phyloP scores from a whole-genome alignment of 768 basidiomycete genomes.

The Nidula microcarpa region DNA sequence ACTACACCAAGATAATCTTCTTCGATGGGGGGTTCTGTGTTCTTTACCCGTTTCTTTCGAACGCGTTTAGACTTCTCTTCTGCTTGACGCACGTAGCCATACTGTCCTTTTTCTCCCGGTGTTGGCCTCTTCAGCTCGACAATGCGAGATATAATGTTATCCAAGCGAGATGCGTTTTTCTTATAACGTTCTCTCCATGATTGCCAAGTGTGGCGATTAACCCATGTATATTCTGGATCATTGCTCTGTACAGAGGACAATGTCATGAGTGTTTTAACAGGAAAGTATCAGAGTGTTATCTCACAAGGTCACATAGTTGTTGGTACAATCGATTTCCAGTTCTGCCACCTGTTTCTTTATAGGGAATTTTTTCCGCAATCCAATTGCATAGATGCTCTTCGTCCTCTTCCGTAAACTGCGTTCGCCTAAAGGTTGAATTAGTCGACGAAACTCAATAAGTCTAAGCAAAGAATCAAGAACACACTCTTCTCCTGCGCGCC shows the following conservation, averaged over 20 bases:
- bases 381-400: conserved; percentile 72
- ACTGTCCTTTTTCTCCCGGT: conserved; percentile 77
- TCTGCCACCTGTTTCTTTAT: conserved; percentile 77
- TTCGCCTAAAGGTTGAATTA: conserved; percentile 45
- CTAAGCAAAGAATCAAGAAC: conserved; percentile 16
- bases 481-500: conserved; percentile 79
- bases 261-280: neutral
- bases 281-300: conserved; percentile 4
- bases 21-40: conserved; percentile 8
- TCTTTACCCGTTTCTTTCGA: conserved; percentile 43
- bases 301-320: conserved; percentile 72
- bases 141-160: conserved; percentile 57
- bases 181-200: conserved; percentile 90
- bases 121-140: conserved; percentile 68
- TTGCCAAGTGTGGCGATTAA: conserved; percentile 82
- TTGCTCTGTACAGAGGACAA: conserved; percentile 33
- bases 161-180: conserved; percentile 71
- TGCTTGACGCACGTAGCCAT: conserved; percentile 73
- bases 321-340: conserved; percentile 83
- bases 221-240: conserved; percentile 78
- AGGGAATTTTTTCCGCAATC: conserved; percentile 83
- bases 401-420: conserved; percentile 74
- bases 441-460: neutral
- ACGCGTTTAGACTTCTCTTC: conserved; percentile 65
- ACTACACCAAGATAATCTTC: conserved; percentile 4